Evolutionary conservation across 768 basidiomycete genomes (phyloP).

Genomic region (Hemileccinum impolitum): DNA sequence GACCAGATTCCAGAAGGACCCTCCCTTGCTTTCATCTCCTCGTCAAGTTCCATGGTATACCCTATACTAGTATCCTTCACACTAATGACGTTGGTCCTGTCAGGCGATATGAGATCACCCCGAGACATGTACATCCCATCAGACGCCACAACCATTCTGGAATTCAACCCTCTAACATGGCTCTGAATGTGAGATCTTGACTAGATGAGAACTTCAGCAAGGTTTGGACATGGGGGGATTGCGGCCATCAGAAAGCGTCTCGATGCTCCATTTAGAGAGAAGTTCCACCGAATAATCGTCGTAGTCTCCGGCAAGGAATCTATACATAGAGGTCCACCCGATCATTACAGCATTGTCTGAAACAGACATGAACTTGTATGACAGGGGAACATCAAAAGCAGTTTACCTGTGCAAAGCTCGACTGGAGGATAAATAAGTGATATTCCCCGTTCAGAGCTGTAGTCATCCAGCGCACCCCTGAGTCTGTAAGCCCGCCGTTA

Average conservation of each 20-base stretch:
- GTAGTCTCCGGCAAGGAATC: constrained; percentile 61
- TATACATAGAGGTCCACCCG: constrained; percentile 84
- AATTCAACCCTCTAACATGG: too few species aligned
- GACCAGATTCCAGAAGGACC: too few species aligned
- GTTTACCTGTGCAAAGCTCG: constrained; percentile 74
- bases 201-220: neutral
- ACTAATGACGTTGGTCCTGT: too few species aligned
- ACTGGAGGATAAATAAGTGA: constrained; percentile 71
- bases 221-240: neutral
- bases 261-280: constrained; percentile 76
- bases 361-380: neutral
- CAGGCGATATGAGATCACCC: too few species aligned
- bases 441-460: constrained; percentile 34
- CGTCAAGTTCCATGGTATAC: too few species aligned
- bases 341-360: constrained; percentile 97
- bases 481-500: constrained; percentile 30
- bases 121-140: too few species aligned
- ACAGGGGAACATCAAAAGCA: neutral
- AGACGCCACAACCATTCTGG: too few species aligned
- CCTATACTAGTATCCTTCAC: too few species aligned
- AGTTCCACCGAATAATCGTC: constrained; percentile 62
- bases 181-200: too few species aligned
- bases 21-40: too few species aligned
- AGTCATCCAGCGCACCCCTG: constrained; percentile 24
- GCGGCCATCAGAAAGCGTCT: constrained; percentile 26